phyloP scores from a whole-genome alignment of 257 asterid species.

The Anisodus tanguticus region DNA sequence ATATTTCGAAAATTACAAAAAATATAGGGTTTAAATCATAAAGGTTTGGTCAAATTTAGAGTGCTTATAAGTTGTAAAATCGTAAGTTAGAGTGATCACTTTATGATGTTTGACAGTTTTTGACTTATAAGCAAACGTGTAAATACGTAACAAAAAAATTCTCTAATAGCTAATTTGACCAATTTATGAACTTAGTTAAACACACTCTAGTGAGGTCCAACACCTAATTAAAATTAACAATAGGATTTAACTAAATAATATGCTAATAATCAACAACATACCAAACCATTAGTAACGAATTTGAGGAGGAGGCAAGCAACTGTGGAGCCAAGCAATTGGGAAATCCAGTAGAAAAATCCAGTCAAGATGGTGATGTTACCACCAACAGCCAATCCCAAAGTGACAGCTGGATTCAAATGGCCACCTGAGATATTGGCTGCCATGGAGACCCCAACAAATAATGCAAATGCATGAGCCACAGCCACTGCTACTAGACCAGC shows the following conservation, averaged over 20 bases:
- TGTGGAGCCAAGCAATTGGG: conserved; percentile 67
- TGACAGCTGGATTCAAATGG: conserved; percentile 81
- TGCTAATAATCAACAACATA: conserved; percentile 30
- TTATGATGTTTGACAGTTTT: no score
- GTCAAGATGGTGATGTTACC: conserved; percentile 75
- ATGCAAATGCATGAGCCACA: conserved; percentile 73
- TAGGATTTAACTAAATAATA: not conserved
- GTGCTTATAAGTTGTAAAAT: not conserved
- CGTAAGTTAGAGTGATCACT: not conserved
- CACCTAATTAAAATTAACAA: not conserved
- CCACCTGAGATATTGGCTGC: conserved; percentile 85
- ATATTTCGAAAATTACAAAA: no score
- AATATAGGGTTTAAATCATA: not conserved
- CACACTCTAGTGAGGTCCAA: no score
- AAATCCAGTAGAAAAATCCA: conserved; percentile 75
- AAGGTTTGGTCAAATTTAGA: no score
- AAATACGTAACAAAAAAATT: no score
- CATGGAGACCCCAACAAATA: conserved; percentile 75
- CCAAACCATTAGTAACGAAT: conserved; percentile 66
- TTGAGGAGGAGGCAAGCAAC: conserved; percentile 68
- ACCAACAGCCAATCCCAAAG: conserved; percentile 76
- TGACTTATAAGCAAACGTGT: no score
- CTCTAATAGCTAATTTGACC: no score
- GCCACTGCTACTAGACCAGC: conserved; percentile 75
- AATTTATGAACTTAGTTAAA: no score